phyloP scores from a whole-genome alignment of 768 basidiomycete genomes.

The Sarcodon aspratus region DNA sequence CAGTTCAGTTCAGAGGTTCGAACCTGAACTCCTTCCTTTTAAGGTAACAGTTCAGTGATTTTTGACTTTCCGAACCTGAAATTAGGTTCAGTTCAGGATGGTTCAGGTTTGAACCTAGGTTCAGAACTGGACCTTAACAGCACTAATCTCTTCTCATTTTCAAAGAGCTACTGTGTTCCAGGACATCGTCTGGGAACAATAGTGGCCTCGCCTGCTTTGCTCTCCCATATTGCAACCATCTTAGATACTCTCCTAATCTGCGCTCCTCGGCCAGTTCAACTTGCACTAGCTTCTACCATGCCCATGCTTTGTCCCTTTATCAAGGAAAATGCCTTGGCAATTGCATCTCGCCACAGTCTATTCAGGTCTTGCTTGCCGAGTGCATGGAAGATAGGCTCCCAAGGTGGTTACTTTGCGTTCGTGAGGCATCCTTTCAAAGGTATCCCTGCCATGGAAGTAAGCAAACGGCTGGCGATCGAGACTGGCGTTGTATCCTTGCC shows the following conservation, averaged over 20 bases:
- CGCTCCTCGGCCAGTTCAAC: conserved; percentile 60
- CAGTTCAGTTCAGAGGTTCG: no score
- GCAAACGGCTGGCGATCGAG: conserved; percentile 44
- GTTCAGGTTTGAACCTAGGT: no score
- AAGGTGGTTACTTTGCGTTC: conserved; percentile 74
- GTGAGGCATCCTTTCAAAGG: conserved; percentile 52
- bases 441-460: conserved; percentile 39
- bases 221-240: conserved; percentile 41
- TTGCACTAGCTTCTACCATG: conserved; percentile 49
- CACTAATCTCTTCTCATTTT: conserved; percentile 82
- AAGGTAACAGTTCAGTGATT: no score
- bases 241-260: conserved; percentile 79
- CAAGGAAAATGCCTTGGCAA: conserved; percentile 30
- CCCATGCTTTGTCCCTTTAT: conserved; percentile 42
- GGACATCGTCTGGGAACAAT: conserved; percentile 74
- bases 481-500: conserved; percentile 61
- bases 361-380: conserved; percentile 38
- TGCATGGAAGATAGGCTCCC: conserved; percentile 51
- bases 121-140: no score
- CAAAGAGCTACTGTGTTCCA: conserved; percentile 72
- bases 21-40: no score
- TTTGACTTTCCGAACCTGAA: no score
- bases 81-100: no score
- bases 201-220: conserved; percentile 44
- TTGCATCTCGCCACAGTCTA: conserved; percentile 40